Conservation (phyloP, 2,329 filamentous ascomycete genomes). For the Scleromitrula shiraiana region DNA sequence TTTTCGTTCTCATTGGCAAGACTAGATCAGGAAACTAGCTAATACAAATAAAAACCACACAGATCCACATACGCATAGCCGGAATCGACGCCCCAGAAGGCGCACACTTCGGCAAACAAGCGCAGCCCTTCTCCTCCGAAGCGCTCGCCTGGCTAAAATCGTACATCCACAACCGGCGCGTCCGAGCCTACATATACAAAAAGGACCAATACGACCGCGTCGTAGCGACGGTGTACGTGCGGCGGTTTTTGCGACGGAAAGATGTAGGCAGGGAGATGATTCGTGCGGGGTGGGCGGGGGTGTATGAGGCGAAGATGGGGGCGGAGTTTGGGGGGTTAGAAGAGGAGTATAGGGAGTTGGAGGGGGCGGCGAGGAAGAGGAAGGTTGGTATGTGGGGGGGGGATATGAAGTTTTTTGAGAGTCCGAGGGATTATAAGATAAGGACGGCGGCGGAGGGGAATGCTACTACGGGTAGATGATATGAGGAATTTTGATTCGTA, state of each 20-base stretch:
- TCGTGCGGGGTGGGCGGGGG: conserved; percentile 72
- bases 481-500: too few relatives aligned
- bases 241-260: conserved; percentile 54
- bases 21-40: background rate
- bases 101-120: conserved; percentile 83
- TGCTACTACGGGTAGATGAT: conserved; percentile 26
- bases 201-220: conserved; percentile 89
- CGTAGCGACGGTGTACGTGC: conserved; percentile 75
- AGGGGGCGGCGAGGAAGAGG: conserved; percentile 47
- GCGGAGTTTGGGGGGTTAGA: conserved; percentile 76
- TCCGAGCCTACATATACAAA: conserved; percentile 75
- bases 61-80: conserved; percentile 85
- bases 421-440: conserved; percentile 79
- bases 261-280: conserved; percentile 92
- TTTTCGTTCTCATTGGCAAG: too few relatives aligned
- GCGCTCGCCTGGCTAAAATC: conserved; percentile 71
- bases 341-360: conserved; percentile 32
- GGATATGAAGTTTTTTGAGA: conserved; percentile 60
- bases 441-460: conserved; percentile 36
- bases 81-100: conserved; percentile 90
- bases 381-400: conserved; percentile 70
- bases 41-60: conserved; percentile 11
- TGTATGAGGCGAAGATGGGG: conserved; percentile 88
- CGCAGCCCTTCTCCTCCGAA: conserved; percentile 76
- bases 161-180: conserved; percentile 63